phyloP scores from a whole-genome alignment of 2,329 filamentous ascomycete genomes.

The Delphinella strobiligena region DNA sequence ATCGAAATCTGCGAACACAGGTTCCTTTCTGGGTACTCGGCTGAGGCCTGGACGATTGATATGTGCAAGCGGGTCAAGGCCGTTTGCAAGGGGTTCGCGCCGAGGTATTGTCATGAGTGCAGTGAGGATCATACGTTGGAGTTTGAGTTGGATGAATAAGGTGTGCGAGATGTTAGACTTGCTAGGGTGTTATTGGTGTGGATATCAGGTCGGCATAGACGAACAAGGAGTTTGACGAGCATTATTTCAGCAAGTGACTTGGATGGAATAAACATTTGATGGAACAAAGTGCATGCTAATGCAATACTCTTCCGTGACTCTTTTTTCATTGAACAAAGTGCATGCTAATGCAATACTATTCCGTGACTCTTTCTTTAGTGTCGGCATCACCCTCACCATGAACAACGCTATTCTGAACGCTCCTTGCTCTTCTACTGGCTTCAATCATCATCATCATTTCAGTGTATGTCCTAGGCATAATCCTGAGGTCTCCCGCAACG shows the following conservation, averaged over 20 bases:
- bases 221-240: no score
- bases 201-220: no score
- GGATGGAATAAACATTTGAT: no score
- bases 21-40: slow-evolving; percentile 33
- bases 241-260: no score
- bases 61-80: slow-evolving; percentile 27
- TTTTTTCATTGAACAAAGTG: not conserved
- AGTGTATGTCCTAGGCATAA: slow-evolving; percentile 52
- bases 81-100: slow-evolving; percentile 29
- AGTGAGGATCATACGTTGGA: slow-evolving; percentile 31
- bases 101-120: slow-evolving; percentile 33
- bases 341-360: slow-evolving; percentile 10
- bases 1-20: slow-evolving; percentile 34
- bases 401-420: slow-evolving; percentile 33
- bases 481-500: slow-evolving; percentile 51
- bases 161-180: no score
- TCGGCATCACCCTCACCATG: slow-evolving; percentile 19
- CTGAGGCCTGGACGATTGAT: slow-evolving; percentile 36
- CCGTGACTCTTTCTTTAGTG: slow-evolving; percentile 17
- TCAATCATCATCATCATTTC: slow-evolving; percentile 51
- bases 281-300: no score
- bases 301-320: not conserved
- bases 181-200: no score
- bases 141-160: slow-evolving; percentile 28
- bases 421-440: slow-evolving; percentile 29